Conservation (phyloP, 1,284 basidiomycete genomes). For the Naganishia sp. region DNA sequence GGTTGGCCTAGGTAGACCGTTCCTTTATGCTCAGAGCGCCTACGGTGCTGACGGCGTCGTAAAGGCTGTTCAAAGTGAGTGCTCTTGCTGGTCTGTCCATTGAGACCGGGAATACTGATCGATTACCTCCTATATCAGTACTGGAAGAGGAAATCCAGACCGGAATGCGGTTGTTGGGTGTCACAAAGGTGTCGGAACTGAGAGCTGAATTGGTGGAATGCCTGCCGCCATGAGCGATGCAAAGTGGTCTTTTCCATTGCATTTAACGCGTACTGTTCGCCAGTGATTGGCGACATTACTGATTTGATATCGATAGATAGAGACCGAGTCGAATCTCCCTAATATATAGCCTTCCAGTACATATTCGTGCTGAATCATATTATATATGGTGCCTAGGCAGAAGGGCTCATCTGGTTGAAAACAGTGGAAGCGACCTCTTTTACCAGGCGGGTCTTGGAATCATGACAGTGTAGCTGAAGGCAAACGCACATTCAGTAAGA, state of each 20-base stretch:
- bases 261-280: no score
- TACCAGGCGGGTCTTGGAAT: constrained; percentile 44
- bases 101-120: not conserved
- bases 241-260: not conserved
- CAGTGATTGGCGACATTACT: no score
- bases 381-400: no score
- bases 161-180: constrained; percentile 77
- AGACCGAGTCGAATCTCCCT: no score
- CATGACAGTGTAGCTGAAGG: constrained; percentile 40
- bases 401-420: no score
- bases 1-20: constrained; percentile 83
- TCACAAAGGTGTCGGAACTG: constrained; percentile 60
- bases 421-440: not conserved
- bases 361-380: no score
- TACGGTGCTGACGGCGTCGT: constrained; percentile 80
- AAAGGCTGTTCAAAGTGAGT: constrained; percentile 62
- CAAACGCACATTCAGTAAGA: constrained; percentile 1
- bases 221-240: constrained; percentile 34
- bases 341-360: no score
- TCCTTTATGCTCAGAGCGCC: constrained; percentile 89
- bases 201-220: constrained; percentile 51
- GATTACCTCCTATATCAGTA: constrained; percentile 51
- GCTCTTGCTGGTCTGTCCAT: not conserved
- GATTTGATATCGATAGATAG: no score
- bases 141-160: constrained; percentile 75